Conservation (phyloP, 2,329 filamentous ascomycete genomes). For the Zymoseptoria pseudotritici region DNA sequence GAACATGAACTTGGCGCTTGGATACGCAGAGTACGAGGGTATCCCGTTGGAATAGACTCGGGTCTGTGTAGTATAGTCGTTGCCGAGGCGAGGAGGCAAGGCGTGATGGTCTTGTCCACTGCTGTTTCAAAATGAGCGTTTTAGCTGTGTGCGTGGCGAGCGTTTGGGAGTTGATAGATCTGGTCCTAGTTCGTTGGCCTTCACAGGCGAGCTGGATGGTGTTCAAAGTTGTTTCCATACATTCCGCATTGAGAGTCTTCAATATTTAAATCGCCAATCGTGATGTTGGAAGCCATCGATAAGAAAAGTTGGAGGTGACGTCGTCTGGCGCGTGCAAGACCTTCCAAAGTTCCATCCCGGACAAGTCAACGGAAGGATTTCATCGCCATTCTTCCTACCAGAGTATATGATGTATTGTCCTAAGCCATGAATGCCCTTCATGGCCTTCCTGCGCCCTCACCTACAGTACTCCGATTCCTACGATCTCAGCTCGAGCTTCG, state of each 20-base stretch:
- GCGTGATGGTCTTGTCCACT: not conserved
- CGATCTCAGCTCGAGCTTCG: slow-evolving; percentile 59
- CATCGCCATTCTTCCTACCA: not conserved
- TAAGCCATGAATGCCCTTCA: slow-evolving; percentile 22
- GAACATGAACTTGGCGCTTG: slow-evolving; percentile 90
- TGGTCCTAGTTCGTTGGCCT: not conserved
- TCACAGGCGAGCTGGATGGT: not conserved
- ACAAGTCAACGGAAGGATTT: not conserved
- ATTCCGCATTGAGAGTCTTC: not conserved
- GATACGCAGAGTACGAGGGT: slow-evolving; percentile 81
- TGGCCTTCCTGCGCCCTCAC: slow-evolving; percentile 40
- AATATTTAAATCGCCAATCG: not conserved
- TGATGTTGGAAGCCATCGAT: not conserved
- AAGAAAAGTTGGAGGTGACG: not conserved
- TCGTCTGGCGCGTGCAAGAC: not conserved
- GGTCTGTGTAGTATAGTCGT: not conserved
- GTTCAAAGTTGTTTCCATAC: not conserved
- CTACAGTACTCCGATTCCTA: slow-evolving; percentile 62
- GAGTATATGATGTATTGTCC: not conserved
- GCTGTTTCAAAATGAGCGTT: not conserved
- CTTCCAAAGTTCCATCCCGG: not conserved
- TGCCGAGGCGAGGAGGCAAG: not conserved
- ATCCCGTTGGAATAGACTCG: slow-evolving; percentile 55
- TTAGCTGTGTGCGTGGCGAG: not conserved
- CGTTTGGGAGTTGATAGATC: not conserved